Base-by-base conservation (phyloP, 2,329 filamentous ascomycete genomes). In the Pyrenochaeta sp. region DNA sequence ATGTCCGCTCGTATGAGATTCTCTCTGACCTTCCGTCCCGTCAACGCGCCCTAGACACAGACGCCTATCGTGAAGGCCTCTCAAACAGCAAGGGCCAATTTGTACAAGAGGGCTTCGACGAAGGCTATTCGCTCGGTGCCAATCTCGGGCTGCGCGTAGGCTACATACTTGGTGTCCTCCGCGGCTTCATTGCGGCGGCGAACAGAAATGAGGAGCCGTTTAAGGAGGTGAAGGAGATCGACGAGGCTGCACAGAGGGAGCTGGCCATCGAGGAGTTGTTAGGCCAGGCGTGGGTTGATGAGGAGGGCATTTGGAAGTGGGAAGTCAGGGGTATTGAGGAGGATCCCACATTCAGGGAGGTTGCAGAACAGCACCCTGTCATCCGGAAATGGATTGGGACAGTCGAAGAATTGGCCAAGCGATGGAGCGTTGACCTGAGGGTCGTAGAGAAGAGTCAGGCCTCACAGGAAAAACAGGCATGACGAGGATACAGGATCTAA, bases 61-160 rank as follows among this genome's bases (percentile, higher is more conserved):
- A 90, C 33, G 95, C 95, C 17, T 98, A 98, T 77, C 89, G 94
- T 54, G 93, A 97, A 67, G 95, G 94, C 39, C 85, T 98, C 47
- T 84, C 89, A 0, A 80, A 80, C 2, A 90, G 90, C 29, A 98
- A 98, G 74, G 85, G 85, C 21, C 78, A 82, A 42, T 89, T 87
- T 66, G 86, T 97, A 21, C 95, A 99, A 76, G 82, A 82, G 12
- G 94, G 94, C 0, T 98, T 99, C 70, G 95, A 99, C 72, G 91
- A 94, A 60, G 94, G 94, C 0, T 98, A 92, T 73, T 82, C 87
- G 12, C 81, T 98, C 0, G 95, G 95, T 11, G 93, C 92, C 0
- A 87, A 89, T 45, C 79, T 98, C 27, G 95, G 94, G 0, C 74
- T 90, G 60, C 82, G 83, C 23, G 89, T 87, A 0, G 95, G 95